Evolutionary conservation across 371 early-diverging fungal genomes (phyloP), one percentile per base, ranked within the genome.

Genomic region (Basidiobolus heterosporus): DNA sequence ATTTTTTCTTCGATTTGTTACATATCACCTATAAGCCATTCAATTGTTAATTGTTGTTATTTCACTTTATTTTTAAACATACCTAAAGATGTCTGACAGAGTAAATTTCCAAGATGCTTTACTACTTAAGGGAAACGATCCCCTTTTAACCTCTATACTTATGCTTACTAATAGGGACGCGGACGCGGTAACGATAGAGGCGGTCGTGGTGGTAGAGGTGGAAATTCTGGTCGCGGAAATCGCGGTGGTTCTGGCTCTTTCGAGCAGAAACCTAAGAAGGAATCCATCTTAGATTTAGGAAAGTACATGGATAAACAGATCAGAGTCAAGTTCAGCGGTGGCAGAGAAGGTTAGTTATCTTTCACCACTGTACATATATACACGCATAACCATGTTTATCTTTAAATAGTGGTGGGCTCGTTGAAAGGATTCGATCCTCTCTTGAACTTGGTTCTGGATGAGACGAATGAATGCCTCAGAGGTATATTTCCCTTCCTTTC

Each of bases 341-440:
- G 91, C n/a, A 75, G 95, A 41, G 91, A 91, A 80, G 91, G 94
- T 91, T 62, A 22, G 22, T 45, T 45, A 23, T 21, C 23, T 11
- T 22, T 45, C n/a, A 9, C 30, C 36, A 15, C 48, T 15, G 0
- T 5, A 38, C 22, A 8, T 39, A 15, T 42, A 38, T 37, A 14
- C 41, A 16, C 19, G 23, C 21, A 16, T 3, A 30, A 37, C 35
- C 50, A 22, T 53, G 30, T 38, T 51, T 49, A 55, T 15, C 21
- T 36, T 47, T 48, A 9, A 19, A 17, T 59, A 91, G 96, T 92
- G 36, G 72, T 78, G 19, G 94, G 96, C 46, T 69, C 72, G 9
- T 71, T 96, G 49, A 91, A 88, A 69, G 95, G 94, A 11, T 88
- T 73, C 49, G 96, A 96, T 61, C 91, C 79, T 21, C 71, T 96